A percentile compares a stretch with the other conserved stretches of the same genome.
phyloP scores from a whole-genome alignment of 768 basidiomycete genomes.

The Podaxis sp. region DNA sequence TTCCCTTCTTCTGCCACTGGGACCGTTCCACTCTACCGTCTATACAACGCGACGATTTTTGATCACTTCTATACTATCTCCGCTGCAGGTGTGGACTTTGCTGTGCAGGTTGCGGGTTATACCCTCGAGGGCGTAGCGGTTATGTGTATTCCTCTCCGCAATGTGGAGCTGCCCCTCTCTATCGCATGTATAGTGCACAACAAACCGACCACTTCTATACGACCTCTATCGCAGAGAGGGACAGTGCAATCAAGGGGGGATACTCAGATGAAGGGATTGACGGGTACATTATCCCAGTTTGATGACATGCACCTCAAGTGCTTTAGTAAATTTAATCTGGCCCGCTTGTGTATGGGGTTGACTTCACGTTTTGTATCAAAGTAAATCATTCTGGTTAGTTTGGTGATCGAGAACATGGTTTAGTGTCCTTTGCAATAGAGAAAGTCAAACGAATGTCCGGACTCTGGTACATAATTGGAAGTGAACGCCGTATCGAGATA shows the following conservation, averaged over 20 bases:
- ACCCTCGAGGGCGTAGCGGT: constrained; percentile 14
- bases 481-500: too few relatives aligned
- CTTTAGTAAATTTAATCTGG: too few relatives aligned
- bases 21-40: constrained; percentile 14
- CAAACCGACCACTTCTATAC: constrained; percentile 19
- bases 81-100: not conserved
- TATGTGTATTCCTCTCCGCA: constrained; percentile 14
- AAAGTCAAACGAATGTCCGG: too few relatives aligned
- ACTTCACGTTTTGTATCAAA: too few relatives aligned
- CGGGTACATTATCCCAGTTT: not conserved
- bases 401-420: too few relatives aligned
- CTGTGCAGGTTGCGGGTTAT: constrained; percentile 4
- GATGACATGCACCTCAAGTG: not conserved
- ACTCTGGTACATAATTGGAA: too few relatives aligned
- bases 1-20: not conserved
- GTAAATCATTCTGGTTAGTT: too few relatives aligned
- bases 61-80: constrained; percentile 16
- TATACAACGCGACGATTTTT: not conserved
- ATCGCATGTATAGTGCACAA: constrained; percentile 7
- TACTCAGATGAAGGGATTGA: not conserved
- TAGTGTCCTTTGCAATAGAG: too few relatives aligned
- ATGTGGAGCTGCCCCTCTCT: constrained; percentile 14
- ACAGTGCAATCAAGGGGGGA: not conserved
- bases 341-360: too few relatives aligned
- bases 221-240: not conserved